These are phyloP conservation scores for Acacia acuminata DNA, from an alignment of 306 rosid species.

Conservation along the genomic window DNA sequence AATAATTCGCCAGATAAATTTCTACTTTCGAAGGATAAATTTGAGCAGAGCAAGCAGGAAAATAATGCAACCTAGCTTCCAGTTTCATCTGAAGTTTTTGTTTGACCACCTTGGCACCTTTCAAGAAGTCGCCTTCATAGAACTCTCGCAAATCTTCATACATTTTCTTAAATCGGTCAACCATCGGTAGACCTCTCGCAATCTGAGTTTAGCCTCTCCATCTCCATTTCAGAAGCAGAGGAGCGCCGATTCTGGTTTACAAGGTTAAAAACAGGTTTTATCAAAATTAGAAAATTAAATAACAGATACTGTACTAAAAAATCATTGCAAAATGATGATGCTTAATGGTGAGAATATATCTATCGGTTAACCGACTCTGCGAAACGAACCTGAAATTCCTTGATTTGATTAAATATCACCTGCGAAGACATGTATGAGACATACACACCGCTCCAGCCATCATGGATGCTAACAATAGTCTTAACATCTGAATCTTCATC, in stretches of 20 bases:
- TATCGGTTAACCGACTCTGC: neutral
- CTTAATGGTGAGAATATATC: neutral
- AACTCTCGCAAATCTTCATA: slow-evolving; percentile 64
- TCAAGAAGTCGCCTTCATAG: slow-evolving; percentile 61
- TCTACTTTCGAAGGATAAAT: neutral
- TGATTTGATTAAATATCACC: slow-evolving; percentile 50
- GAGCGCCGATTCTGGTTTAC: slow-evolving; percentile 67
- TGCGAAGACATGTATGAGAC: slow-evolving; percentile 39
- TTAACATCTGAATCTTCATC: slow-evolving; percentile 41
- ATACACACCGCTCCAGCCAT: slow-evolving; percentile 27
- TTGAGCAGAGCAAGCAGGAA: slow-evolving; percentile 16
- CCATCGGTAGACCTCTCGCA: slow-evolving; percentile 49
- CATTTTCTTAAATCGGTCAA: slow-evolving; percentile 65
- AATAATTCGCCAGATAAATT: neutral
- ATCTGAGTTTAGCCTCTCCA: slow-evolving; percentile 61
- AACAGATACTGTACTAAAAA: neutral
- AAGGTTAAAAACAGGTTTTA: slow-evolving; percentile 16
- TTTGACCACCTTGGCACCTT: slow-evolving; percentile 43
- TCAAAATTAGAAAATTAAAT: slow-evolving; percentile 20
- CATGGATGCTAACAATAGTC: slow-evolving; percentile 42
- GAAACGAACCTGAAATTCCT: slow-evolving; percentile 73
- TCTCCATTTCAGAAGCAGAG: slow-evolving; percentile 73
- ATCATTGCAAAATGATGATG: neutral
- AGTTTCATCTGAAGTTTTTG: slow-evolving; percentile 36
- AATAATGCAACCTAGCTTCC: slow-evolving; percentile 24